phyloP scores from a whole-genome alignment of 768 basidiomycete species.

The Scleroderma citrinum region DNA sequence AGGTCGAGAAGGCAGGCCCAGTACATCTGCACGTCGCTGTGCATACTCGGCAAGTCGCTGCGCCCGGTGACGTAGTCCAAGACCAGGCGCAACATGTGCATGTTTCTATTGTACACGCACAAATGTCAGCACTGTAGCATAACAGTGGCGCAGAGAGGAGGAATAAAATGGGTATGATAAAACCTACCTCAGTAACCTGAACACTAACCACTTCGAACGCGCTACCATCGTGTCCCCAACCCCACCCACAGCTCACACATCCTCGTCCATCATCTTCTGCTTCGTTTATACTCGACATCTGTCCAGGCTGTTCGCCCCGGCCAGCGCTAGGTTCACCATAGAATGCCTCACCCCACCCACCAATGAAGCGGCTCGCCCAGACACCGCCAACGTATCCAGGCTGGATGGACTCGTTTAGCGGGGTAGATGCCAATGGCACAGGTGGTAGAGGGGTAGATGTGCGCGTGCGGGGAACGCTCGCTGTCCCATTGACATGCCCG shows the following conservation, averaged over 20 bases:
- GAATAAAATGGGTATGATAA: not conserved
- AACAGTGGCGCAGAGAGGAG: conserved; percentile 3
- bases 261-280: conserved; percentile 54
- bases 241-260: conserved; percentile 67
- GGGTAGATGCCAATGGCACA: conserved; percentile 17
- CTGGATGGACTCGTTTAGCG: conserved; percentile 14
- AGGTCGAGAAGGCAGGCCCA: conserved; percentile 20
- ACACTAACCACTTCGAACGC: conserved; percentile 66
- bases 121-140: not conserved
- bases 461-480: conserved; percentile 24
- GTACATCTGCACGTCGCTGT: conserved; percentile 48
- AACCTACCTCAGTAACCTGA: conserved; percentile 56
- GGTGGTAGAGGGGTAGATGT: conserved; percentile 23
- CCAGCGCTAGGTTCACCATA: conserved; percentile 27
- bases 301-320: conserved; percentile 18
- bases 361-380: conserved; percentile 36
- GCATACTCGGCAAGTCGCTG: conserved; percentile 67
- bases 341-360: conserved; percentile 35
- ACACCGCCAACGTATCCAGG: conserved; percentile 25
- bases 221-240: conserved; percentile 73
- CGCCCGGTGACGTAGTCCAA: conserved; percentile 53
- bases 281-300: conserved; percentile 28
- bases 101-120: conserved; percentile 34
- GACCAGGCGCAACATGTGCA: conserved; percentile 46
- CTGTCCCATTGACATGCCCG: conserved; percentile 27